Conservation (phyloP, 352 stramenopile genomes). For the Thraustochytrium aureum region DNA sequence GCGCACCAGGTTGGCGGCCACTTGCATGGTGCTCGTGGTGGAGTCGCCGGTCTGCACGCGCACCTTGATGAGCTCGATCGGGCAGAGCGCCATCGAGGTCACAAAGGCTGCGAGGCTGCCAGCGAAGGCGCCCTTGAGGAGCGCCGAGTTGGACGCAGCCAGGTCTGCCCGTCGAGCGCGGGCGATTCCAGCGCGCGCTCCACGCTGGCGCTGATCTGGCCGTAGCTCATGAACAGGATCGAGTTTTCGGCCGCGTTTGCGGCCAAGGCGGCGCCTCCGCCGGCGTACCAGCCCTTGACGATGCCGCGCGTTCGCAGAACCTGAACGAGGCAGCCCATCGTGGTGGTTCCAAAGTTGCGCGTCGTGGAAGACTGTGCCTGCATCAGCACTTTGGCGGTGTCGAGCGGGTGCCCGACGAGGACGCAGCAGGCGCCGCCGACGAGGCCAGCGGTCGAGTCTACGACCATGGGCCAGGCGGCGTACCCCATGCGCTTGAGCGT, state of each 20-base stretch:
- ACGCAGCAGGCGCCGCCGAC: slow-evolving; percentile 46
- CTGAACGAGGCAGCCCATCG: slow-evolving; percentile 32
- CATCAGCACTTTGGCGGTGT: slow-evolving; percentile 58
- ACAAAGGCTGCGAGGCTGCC: slow-evolving; percentile 24
- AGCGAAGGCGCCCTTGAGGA: slow-evolving; percentile 7
- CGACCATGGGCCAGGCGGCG: neutral
- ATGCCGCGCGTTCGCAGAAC: slow-evolving; percentile 42
- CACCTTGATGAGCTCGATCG: slow-evolving; percentile 69
- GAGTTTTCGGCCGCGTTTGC: slow-evolving; percentile 38
- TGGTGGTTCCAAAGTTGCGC: slow-evolving; percentile 9
- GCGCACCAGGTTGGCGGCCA: slow-evolving; percentile 28
- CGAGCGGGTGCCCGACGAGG: slow-evolving; percentile 43
- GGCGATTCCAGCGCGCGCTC: neutral
- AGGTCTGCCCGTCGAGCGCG: neutral
- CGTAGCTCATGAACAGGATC: slow-evolving; percentile 53
- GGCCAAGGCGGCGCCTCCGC: slow-evolving; percentile 5
- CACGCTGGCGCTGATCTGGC: slow-evolving; percentile 3
- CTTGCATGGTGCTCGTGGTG: slow-evolving; percentile 21
- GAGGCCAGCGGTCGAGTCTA: neutral
- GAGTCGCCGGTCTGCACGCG: slow-evolving; percentile 66
- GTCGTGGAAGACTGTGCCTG: slow-evolving; percentile 63
- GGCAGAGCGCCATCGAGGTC: slow-evolving; percentile 61
- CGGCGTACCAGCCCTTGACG: slow-evolving; percentile 47
- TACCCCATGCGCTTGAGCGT: too few relatives aligned
- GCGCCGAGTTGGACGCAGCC: neutral